These are phyloP conservation scores for Cryoendolithus antarcticus DNA, from an alignment of 2,329 filamentous ascomycete genomes.

Conservation along the genomic window DNA sequence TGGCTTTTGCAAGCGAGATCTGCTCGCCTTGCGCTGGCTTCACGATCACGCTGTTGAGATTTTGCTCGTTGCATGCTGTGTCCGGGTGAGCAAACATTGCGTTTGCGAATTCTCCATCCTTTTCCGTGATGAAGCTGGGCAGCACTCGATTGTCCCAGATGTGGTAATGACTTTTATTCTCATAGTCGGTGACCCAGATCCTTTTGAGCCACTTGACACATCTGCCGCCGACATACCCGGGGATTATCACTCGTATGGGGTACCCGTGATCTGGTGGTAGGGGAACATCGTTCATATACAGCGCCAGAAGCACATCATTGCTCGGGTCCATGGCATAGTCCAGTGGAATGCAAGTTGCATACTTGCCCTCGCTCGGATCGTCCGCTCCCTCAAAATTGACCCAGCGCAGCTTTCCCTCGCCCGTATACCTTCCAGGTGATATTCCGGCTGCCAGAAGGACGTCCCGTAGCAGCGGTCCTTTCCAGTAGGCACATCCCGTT, in stretches of 20 bases:
- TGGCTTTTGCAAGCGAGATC: slow-evolving; percentile 27
- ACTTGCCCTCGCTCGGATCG: slow-evolving; percentile 34
- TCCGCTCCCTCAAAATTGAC: slow-evolving; percentile 42
- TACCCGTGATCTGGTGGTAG: slow-evolving; percentile 33
- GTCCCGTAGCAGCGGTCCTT: slow-evolving; percentile 34
- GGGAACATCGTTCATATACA: slow-evolving; percentile 33
- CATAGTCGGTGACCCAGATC: slow-evolving; percentile 29
- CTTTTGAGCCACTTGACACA: slow-evolving; percentile 32
- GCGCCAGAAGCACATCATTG: slow-evolving; percentile 44
- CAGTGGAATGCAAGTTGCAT: slow-evolving; percentile 37
- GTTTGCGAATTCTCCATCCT: slow-evolving; percentile 36
- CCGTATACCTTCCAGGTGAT: slow-evolving; percentile 9
- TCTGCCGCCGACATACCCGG: slow-evolving; percentile 30
- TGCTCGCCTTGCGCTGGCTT: slow-evolving; percentile 35
- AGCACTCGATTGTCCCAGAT: slow-evolving; percentile 39
- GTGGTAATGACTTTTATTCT: slow-evolving; percentile 34
- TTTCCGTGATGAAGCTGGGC: slow-evolving; percentile 37
- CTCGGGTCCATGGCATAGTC: slow-evolving; percentile 36
- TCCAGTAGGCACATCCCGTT: slow-evolving; percentile 40
- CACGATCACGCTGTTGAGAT: slow-evolving; percentile 37
- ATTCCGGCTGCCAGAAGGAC: slow-evolving; percentile 28
- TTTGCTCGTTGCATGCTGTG: slow-evolving; percentile 38
- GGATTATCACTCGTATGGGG: slow-evolving; percentile 30
- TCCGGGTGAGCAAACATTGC: slow-evolving; percentile 37
- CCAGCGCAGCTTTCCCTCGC: slow-evolving; percentile 23